Conservation (phyloP, 345 rosid genomes). For the Gossypium ekmanianum region DNA sequence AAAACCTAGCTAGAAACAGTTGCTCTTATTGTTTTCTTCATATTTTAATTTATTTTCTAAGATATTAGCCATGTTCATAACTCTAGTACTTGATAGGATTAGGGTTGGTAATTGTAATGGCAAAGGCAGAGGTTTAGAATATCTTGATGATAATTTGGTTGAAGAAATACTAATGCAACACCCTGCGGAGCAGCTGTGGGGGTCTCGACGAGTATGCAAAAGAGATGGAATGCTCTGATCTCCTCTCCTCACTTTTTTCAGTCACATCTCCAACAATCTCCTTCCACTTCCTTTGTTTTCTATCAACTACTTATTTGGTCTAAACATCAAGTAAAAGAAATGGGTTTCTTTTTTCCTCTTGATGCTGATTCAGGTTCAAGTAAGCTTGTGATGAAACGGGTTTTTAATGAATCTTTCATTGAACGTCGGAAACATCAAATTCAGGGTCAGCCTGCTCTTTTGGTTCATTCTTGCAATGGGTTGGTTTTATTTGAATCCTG, state of each 20-base stretch:
- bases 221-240: background rate
- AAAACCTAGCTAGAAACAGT: too few species aligned
- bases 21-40: too few species aligned
- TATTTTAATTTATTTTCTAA: too few species aligned
- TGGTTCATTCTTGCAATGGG: background rate
- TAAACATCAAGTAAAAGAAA: too few species aligned
- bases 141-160: background rate
- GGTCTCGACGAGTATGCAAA: background rate
- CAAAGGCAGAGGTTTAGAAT: background rate
- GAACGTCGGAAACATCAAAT: background rate
- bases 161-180: background rate
- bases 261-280: background rate
- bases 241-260: background rate
- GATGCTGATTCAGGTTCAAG: background rate
- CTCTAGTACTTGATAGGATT: background rate
- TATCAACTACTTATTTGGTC: too few species aligned
- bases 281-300: background rate
- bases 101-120: background rate
- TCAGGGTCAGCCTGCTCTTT: background rate
- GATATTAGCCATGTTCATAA: too few species aligned
- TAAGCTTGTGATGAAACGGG: background rate
- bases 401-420: background rate
- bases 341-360: background rate
- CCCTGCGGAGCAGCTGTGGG: background rate
- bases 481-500: background rate